Evolutionary conservation across 2,329 filamentous ascomycete species (phyloP).

Genomic region (Zymoseptoria tritici): DNA sequence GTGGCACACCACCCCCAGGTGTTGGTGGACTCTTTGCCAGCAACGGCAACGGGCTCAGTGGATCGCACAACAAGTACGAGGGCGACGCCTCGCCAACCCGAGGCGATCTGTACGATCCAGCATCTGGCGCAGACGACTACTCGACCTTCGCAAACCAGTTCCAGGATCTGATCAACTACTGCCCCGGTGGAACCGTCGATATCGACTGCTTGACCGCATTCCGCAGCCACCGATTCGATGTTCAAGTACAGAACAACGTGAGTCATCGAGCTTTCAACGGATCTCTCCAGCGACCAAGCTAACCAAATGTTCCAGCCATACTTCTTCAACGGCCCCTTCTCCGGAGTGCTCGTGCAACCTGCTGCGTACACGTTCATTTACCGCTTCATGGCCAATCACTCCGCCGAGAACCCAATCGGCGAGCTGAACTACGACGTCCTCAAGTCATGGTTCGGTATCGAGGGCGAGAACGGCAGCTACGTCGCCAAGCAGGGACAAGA

Average conservation of each 20-base stretch:
- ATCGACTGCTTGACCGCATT: slow-evolving; percentile 12
- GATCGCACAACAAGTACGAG: slow-evolving; percentile 33
- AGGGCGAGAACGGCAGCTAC: slow-evolving; percentile 27
- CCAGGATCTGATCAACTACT: slow-evolving; percentile 22
- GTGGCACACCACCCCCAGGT: slow-evolving; percentile 12
- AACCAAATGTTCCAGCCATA: slow-evolving; percentile 7
- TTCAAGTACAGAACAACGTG: slow-evolving; percentile 20
- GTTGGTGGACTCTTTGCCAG: slow-evolving; percentile 2
- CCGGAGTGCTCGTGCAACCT: slow-evolving; percentile 16
- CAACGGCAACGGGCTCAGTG: slow-evolving; percentile 18
- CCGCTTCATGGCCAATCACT: slow-evolving; percentile 31
- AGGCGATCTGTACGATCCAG: slow-evolving; percentile 25
- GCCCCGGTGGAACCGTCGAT: slow-evolving; percentile 15
- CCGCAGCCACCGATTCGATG: slow-evolving; percentile 18
- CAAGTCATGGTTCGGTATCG: slow-evolving; percentile 8
- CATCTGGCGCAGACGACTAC: slow-evolving; percentile 19
- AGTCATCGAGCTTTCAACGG: too few species aligned
- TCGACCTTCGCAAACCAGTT: slow-evolving; percentile 20
- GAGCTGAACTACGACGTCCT: slow-evolving; percentile 26
- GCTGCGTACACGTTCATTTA: slow-evolving; percentile 26
- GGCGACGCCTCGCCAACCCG: slow-evolving; percentile 28
- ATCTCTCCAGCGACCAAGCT: too few species aligned
- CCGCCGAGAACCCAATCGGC: slow-evolving; percentile 26
- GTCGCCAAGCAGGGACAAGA: slow-evolving; percentile 29
- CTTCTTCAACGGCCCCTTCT: slow-evolving; percentile 16